These are phyloP conservation scores for Sporisorium sorghi DNA, from an alignment of 1,284 basidiomycete genomes.

Conservation along the genomic window DNA sequence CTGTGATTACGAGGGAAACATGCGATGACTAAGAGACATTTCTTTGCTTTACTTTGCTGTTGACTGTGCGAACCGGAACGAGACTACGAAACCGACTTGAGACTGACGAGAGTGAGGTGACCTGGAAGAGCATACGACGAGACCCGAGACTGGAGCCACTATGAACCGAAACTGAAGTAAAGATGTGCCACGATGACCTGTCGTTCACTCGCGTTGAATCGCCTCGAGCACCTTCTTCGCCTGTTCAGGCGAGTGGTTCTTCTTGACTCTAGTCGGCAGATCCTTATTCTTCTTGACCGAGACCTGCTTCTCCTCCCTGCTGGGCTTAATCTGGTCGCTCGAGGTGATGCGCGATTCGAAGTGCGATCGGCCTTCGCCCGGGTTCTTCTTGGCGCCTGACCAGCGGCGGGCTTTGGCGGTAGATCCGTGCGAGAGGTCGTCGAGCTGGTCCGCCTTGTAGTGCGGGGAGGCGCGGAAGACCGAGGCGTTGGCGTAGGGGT, in stretches of 20 bases:
- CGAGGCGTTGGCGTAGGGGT: conserved; percentile 42
- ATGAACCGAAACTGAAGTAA: no score
- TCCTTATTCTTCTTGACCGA: conserved; percentile 49
- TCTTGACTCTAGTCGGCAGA: conserved; percentile 36
- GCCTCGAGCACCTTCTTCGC: conserved; percentile 37
- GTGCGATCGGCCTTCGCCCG: conserved; percentile 36
- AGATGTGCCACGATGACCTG: no score
- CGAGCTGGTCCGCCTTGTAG: conserved; percentile 43
- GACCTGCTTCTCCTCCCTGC: conserved; percentile 23
- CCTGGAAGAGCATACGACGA: background rate
- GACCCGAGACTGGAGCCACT: background rate
- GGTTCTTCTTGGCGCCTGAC: conserved; percentile 43
- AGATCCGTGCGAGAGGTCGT: conserved; percentile 46
- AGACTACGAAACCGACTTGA: background rate
- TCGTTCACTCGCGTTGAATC: conserved; percentile 10
- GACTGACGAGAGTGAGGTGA: background rate
- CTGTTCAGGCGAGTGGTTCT: conserved; percentile 42
- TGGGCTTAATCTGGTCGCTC: conserved; percentile 17
- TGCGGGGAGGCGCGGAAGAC: conserved; percentile 32
- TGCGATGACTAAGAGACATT: background rate
- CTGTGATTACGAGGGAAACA: background rate
- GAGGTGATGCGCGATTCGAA: conserved; percentile 22
- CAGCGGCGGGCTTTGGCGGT: conserved; percentile 41
- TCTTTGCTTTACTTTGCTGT: conserved; percentile 7
- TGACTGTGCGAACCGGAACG: background rate